Evolutionary conservation across 2,329 filamentous ascomycete genomes (phyloP).

Genomic region (Colletotrichum sojae): DNA sequence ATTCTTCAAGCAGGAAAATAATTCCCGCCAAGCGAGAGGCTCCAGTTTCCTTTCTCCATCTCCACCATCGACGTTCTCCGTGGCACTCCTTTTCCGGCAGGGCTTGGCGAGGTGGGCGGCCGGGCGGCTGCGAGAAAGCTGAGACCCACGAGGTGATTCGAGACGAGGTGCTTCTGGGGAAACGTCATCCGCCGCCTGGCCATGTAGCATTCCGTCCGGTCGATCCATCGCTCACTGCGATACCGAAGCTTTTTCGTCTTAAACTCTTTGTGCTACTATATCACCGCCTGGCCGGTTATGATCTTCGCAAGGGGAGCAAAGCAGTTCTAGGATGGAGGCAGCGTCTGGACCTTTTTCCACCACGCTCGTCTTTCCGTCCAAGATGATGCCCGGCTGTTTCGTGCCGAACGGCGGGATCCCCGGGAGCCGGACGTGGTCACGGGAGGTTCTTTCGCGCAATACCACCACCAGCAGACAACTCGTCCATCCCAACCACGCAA

Average conservation of each 20-base stretch:
- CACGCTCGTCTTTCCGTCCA: not conserved
- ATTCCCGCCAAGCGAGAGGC: slow-evolving; percentile 14
- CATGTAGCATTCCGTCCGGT: slow-evolving; percentile 17
- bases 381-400: not conserved
- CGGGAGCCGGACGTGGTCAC: not conserved
- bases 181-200: not conserved
- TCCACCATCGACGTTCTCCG: slow-evolving; percentile 10
- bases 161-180: no score
- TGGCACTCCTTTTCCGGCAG: slow-evolving; percentile 22
- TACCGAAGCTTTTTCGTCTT: not conserved
- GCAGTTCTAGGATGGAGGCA: not conserved
- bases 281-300: not conserved
- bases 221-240: not conserved
- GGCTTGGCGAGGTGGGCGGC: not conserved
- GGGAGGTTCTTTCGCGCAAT: not conserved
- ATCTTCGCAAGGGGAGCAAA: not conserved
- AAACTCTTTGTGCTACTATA: not conserved
- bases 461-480: not conserved
- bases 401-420: slow-evolving; percentile 7
- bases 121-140: not conserved
- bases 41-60: slow-evolving; percentile 12
- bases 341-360: not conserved
- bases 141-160: not conserved
- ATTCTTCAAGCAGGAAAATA: not conserved
- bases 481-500: slow-evolving; percentile 6